Evolutionary conservation across 371 early-diverging fungal genomes (phyloP).

Genomic region (Basidiobolus heterosporus): DNA sequence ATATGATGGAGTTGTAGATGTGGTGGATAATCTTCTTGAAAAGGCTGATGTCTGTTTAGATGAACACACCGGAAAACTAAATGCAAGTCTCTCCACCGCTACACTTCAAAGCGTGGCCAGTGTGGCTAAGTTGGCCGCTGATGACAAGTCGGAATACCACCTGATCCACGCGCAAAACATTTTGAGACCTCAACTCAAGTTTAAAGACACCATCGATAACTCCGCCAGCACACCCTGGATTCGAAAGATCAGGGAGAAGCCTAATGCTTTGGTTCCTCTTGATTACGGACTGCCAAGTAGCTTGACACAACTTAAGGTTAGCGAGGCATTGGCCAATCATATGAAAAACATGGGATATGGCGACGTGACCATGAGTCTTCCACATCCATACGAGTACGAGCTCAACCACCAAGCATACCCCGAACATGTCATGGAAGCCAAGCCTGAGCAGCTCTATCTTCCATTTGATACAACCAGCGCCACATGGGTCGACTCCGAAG

Average conservation of each 20-base stretch:
- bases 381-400: slow-evolving; percentile 89
- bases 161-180: slow-evolving; percentile 59
- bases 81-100: background rate
- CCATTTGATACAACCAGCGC: slow-evolving; percentile 40
- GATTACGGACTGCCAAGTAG: slow-evolving; percentile 17
- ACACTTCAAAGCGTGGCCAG: slow-evolving; percentile 29
- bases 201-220: slow-evolving; percentile 77
- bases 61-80: background rate
- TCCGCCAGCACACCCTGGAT: slow-evolving; percentile 48
- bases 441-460: slow-evolving; percentile 32
- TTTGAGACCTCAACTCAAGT: slow-evolving; percentile 70
- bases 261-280: slow-evolving; percentile 67
- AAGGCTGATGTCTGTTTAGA: slow-evolving; percentile 28
- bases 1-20: slow-evolving; percentile 48
- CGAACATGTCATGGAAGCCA: slow-evolving; percentile 33
- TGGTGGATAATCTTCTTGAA: slow-evolving; percentile 70
- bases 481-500: slow-evolving; percentile 57
- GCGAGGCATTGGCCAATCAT: background rate
- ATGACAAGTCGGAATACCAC: slow-evolving; percentile 26
- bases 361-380: slow-evolving; percentile 12
- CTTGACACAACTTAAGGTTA: background rate
- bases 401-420: slow-evolving; percentile 67
- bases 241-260: slow-evolving; percentile 62
- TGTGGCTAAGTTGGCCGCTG: slow-evolving; percentile 24
- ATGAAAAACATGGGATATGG: background rate